A percentile compares a stretch with the other conserved stretches of the same genome.
phyloP scores from a whole-genome alignment of 192 early-diverging fungal species.

The Entophlyctis luteolus region DNA sequence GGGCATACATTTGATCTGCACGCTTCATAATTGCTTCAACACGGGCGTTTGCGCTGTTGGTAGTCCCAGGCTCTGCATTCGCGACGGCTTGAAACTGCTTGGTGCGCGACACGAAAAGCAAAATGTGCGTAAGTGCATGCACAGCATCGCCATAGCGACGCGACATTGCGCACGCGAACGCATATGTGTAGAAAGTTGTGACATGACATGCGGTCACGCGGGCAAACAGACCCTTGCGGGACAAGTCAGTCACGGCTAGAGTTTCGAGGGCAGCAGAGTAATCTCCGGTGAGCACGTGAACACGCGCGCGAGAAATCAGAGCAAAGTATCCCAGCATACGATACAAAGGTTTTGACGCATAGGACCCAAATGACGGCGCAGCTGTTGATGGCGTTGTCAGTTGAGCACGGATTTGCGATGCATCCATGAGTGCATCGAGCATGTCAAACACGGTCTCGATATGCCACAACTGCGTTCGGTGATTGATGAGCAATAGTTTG shows the following conservation, averaged over 20 bases:
- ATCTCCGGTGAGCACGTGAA: constrained; percentile 94
- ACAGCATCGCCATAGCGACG: constrained; percentile 92
- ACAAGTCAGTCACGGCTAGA: constrained; percentile 92
- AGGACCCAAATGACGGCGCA: constrained; percentile 83
- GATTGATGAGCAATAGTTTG: no score
- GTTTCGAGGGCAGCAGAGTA: constrained; percentile 93
- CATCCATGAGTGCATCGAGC: no score
- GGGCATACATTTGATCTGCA: constrained; percentile 93
- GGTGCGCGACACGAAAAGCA: constrained; percentile 84
- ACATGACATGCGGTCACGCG: constrained; percentile 97
- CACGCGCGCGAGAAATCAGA: constrained; percentile 85
- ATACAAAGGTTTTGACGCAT: constrained; percentile 84
- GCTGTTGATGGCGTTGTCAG: no score
- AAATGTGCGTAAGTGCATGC: constrained; percentile 84
- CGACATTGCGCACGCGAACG: constrained; percentile 99
- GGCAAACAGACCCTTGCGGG: constrained; percentile 89
- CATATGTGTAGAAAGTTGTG: constrained; percentile 95
- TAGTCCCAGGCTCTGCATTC: constrained; percentile 83
- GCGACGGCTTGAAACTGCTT: constrained; percentile 92
- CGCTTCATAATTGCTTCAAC: constrained; percentile 76
- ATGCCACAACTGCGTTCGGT: no score
- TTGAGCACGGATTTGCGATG: no score
- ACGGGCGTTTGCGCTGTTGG: not conserved
- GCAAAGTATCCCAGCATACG: constrained; percentile 96
- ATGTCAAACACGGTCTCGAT: no score